These are phyloP conservation scores for Leucogyrophana mollusca DNA, from an alignment of 768 basidiomycete species.

Conservation along the genomic window DNA sequence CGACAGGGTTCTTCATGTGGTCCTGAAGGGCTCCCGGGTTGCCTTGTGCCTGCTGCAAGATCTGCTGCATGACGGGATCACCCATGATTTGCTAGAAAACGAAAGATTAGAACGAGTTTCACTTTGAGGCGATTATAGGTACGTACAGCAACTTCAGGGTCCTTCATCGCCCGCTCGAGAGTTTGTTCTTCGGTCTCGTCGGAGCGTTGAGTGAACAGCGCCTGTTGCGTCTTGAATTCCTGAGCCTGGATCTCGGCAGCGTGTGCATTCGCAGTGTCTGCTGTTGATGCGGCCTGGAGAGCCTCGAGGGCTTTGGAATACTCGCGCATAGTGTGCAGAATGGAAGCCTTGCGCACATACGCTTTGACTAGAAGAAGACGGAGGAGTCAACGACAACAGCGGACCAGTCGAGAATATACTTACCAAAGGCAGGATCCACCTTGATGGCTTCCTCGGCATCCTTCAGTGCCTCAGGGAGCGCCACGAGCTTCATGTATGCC, in stretches of 20 bases:
- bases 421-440: conserved; percentile 83
- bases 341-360: conserved; percentile 88
- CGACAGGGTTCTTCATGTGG: conserved; percentile 91
- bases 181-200: conserved; percentile 93
- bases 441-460: conserved; percentile 93
- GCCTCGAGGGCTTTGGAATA: conserved; percentile 85
- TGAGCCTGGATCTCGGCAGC: conserved; percentile 78
- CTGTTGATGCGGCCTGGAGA: conserved; percentile 70
- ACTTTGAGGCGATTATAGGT: not conserved
- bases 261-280: conserved; percentile 83
- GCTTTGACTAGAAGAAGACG: conserved; percentile 64
- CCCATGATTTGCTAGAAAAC: conserved; percentile 69
- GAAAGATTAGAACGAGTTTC: not conserved
- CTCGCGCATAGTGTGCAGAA: conserved; percentile 89
- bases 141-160: conserved; percentile 91
- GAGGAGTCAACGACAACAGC: conserved; percentile 1
- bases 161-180: conserved; percentile 90
- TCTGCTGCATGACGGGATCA: conserved; percentile 92
- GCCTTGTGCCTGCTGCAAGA: conserved; percentile 89
- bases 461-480: conserved; percentile 93
- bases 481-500: conserved; percentile 92
- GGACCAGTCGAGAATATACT: conserved; percentile 17
- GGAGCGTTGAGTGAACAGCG: conserved; percentile 73
- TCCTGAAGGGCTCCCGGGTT: conserved; percentile 90
- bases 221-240: conserved; percentile 78